Base-by-base conservation (phyloP, 805 yeast genomes). In the Candida fluviatilis region DNA sequence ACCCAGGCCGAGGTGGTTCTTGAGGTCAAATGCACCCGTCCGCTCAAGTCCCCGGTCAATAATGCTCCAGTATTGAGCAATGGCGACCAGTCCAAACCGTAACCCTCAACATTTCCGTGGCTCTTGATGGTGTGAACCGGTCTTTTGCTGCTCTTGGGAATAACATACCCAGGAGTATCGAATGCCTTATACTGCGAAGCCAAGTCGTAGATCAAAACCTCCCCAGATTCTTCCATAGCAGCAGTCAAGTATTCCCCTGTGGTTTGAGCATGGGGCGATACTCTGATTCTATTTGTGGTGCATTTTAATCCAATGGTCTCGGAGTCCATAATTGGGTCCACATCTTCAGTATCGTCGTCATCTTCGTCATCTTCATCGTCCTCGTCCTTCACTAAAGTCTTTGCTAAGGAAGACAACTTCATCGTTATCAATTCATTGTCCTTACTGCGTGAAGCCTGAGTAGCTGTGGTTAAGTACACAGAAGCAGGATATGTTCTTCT, bases 41-140 rank as follows among this genome's bases (percentile, higher is more conserved):
- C 99, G 15, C 84, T 67, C 47, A 86, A 70, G 59, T 93, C 99
- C 52, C 99, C 99, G 3, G 95, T 77, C 40, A 93, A 70, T 45
- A 93, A 66, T 1, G 89, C 74, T 16, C 98, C 98, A 3, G 87
- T 77, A 47, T 73, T 74, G 43, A 80, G 76, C 46, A 84, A 66
- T 31, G 97, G 96, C 1, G 95, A 86, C 99, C 99, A 93, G 62
- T 91, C 99, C 32, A 93, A 61, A 12, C 96, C 99, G 55, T 88
- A 93, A 25, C 99, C 98, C 66, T 93, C 99, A n/a, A 86, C 95
- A 48, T 83, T 82, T 17, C 97, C 97, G 58, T 93, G 99, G 46
- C 66, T 73, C 54, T 77, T 77, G 42, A 93, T 71, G 5, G 95
- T 88, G 64, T 89, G 90, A 8, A 80, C 56, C 14, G 98, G 96